A percentile compares a stretch with the other conserved stretches of the same genome.
Conservation (phyloP, 2,329 filamentous ascomycete genomes). For the Blastomyces gilchristii region DNA sequence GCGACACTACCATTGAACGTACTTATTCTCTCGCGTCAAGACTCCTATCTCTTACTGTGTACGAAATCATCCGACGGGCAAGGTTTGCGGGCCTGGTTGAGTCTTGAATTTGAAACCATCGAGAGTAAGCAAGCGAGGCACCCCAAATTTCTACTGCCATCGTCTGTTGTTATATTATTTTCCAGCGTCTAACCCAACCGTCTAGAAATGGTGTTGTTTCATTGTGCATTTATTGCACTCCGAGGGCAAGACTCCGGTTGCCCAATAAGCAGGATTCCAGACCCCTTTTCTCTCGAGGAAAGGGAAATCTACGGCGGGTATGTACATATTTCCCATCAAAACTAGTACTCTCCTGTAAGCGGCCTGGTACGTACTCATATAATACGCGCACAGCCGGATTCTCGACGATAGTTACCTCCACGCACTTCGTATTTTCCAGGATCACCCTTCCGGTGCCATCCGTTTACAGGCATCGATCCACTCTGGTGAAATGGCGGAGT, state of each 20-base stretch:
- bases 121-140: conserved; percentile 36
- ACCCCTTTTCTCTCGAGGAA: conserved; percentile 42
- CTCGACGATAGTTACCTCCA: conserved; percentile 44
- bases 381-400: conserved; percentile 37
- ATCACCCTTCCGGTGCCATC: conserved; percentile 42
- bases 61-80: conserved; percentile 23
- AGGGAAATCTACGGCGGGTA: conserved; percentile 43
- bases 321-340: conserved; percentile 12
- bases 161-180: neutral
- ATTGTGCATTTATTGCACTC: conserved; percentile 47
- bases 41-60: conserved; percentile 33
- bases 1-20: conserved; percentile 44
- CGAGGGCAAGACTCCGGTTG: conserved; percentile 44
- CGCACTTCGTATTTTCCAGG: conserved; percentile 45
- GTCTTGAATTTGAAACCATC: conserved; percentile 44
- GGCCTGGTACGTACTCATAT: conserved; percentile 10
- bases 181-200: conserved; percentile 6
- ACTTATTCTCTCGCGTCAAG: conserved; percentile 29
- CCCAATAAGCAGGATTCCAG: conserved; percentile 33
- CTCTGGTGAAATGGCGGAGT: conserved; percentile 43
- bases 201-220: conserved; percentile 47
- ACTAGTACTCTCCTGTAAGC: neutral
- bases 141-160: neutral
- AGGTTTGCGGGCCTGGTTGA: conserved; percentile 43
- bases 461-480: conserved; percentile 48